Evolutionary conservation across 129 eudicot genomes (phyloP), one percentile per base, ranked within the genome.

Genomic region (Centella asiatica): DNA sequence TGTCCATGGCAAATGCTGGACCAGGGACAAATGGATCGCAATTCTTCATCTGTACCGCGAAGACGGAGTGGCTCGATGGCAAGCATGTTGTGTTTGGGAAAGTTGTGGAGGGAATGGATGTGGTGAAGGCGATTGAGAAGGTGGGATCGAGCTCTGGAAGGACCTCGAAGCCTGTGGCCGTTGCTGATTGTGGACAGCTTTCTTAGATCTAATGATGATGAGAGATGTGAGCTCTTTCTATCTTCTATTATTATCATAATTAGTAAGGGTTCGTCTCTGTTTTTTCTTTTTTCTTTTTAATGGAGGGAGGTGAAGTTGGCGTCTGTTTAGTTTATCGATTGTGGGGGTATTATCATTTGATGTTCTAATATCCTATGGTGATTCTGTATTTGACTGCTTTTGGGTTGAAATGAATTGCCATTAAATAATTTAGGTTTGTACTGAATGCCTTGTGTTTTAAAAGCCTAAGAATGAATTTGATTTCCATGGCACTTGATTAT

Each of bases 21-120:
- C 86, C 89, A 1, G 80, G 80, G 40, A 79, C 85, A 6, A 83
- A 83, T 47, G 89, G 89, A n/a, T 79, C 89, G 25, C 90, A 80
- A 76, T 83, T 83, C 52, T 83, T 83, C 69, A 60, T 83, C 57
- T 83, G 90, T 36, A 83, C 86, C 0, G 81, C 80, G 5, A 79
- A 79, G 68, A 79, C 86, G 6, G 90, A 79, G 70, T 83, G 89
- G 89, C 77, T 83, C 7, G 85, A 83, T n/a, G 89, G 89, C 7
- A 83, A 83, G 67, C 89, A 83, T 47, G 83, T 76, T 12, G 90
- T 83, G 74, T 83, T 83, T 18, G 90, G 90, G 0, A 69, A 71
- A 42, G 82, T 83, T 8, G 76, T 79, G 19, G 86, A 83, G 5
- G 85, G 90, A 0, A 37, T 75, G 80, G 85, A 83, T 37, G 78